Conservation (phyloP, 2,329 filamentous ascomycete species). For the Apiospora koreana region DNA sequence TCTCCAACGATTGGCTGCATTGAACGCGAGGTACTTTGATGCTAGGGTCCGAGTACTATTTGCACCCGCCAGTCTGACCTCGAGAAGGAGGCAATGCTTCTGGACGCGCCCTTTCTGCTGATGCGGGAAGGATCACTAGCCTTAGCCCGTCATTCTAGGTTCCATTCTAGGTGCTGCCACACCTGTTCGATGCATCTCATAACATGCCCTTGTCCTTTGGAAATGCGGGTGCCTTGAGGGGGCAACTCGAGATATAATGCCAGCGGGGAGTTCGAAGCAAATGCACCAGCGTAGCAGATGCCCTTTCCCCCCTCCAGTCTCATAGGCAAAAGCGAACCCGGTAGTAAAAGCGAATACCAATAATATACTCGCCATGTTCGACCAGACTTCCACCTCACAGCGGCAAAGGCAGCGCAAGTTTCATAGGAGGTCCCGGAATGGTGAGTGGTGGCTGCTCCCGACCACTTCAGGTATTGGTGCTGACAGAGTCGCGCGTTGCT, state of each 20-base stretch:
- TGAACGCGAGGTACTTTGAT: not conserved
- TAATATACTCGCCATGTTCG: slow-evolving; percentile 14
- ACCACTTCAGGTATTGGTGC: not conserved
- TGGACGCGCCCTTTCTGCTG: not conserved
- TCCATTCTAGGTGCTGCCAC: slow-evolving; percentile 3
- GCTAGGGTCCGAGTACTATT: not conserved
- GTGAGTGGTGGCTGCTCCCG: slow-evolving; percentile 19
- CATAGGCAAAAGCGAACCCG: not conserved
- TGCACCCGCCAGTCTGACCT: not conserved
- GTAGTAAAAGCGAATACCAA: not conserved
- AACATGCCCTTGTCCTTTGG: not conserved
- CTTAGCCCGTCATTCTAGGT: not conserved
- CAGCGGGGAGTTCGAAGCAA: not conserved
- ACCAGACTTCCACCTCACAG: slow-evolving; percentile 22
- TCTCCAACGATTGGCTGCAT: not conserved
- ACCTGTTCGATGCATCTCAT: not conserved
- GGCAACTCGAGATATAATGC: slow-evolving; percentile 3
- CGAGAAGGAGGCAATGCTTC: not conserved
- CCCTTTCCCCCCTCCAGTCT: not conserved
- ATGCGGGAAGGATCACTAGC: slow-evolving; percentile 1
- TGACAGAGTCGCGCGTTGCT: slow-evolving; percentile 10
- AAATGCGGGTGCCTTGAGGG: slow-evolving; percentile 11
- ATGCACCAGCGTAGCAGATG: not conserved
- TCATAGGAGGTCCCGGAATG: slow-evolving; percentile 33
- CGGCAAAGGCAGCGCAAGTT: slow-evolving; percentile 35